Percentiles rank a stretch among this genome's conserved stretches.
Conservation (phyloP, 2,329 filamentous ascomycete genomes). For the Phyllosticta ampelicida region DNA sequence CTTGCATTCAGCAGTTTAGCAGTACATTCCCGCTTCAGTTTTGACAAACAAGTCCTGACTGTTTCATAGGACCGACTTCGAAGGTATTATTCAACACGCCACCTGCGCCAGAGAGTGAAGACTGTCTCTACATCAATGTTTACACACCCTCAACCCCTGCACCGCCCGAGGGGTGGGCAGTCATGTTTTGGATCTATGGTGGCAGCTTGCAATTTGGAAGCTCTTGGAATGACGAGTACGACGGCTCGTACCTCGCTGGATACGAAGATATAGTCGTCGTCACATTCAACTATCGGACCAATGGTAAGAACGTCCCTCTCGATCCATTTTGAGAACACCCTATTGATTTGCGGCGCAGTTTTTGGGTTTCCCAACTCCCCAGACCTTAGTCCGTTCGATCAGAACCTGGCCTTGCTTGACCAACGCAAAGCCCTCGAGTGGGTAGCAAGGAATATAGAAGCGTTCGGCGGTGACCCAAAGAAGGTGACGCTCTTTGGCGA, state of each 20-base stretch:
- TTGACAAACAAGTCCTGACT: neutral
- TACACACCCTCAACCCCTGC: slow-evolving; percentile 43
- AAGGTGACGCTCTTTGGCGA: slow-evolving; percentile 38
- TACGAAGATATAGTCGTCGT: slow-evolving; percentile 27
- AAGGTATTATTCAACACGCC: slow-evolving; percentile 1
- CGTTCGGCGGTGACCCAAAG: slow-evolving; percentile 30
- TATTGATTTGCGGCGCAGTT: neutral
- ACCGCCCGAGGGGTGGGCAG: slow-evolving; percentile 25
- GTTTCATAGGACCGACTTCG: neutral
- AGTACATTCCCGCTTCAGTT: neutral
- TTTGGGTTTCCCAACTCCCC: slow-evolving; percentile 1
- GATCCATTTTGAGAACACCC: slow-evolving; percentile 26
- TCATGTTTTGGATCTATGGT: slow-evolving; percentile 51
- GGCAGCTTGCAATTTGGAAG: slow-evolving; percentile 38
- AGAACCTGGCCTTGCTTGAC: slow-evolving; percentile 35
- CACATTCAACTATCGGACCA: slow-evolving; percentile 41
- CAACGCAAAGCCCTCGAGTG: slow-evolving; percentile 36
- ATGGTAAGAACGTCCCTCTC: slow-evolving; percentile 59
- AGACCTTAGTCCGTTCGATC: slow-evolving; percentile 33
- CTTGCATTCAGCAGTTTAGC: slow-evolving; percentile 22
- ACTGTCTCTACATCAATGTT: slow-evolving; percentile 53
- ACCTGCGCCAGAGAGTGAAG: slow-evolving; percentile 28
- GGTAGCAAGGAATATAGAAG: slow-evolving; percentile 33
- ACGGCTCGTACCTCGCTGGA: slow-evolving; percentile 47
- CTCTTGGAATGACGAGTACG: slow-evolving; percentile 43